Percentiles rank a stretch among this genome's conserved stretches.
These are phyloP conservation scores for Naganishia antarctica DNA, from an alignment of 768 basidiomycete species.

Conservation along the genomic window DNA sequence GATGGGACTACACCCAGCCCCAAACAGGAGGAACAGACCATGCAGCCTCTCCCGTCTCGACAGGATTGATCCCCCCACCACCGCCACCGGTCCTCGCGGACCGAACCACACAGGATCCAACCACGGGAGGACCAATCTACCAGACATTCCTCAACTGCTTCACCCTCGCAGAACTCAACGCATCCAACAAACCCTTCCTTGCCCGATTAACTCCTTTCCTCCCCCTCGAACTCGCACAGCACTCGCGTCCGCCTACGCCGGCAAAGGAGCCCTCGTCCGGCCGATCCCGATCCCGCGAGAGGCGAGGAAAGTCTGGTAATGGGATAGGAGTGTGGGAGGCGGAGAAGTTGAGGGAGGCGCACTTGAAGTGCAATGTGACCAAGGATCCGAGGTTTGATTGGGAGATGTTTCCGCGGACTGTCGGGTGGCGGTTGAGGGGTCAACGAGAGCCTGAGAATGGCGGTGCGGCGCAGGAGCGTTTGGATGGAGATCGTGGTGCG, in stretches of 20 bases:
- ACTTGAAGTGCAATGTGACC: neutral
- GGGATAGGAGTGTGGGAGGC: neutral
- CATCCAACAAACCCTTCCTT: neutral
- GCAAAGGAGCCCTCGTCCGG: neutral
- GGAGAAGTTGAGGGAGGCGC: neutral
- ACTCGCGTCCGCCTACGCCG: neutral
- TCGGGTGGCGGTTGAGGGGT: constrained; percentile 3
- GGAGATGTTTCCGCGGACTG: neutral
- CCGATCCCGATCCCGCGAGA: neutral
- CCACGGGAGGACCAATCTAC: neutral
- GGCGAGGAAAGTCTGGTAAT: no score
- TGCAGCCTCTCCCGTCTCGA: neutral
- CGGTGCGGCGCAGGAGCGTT: neutral
- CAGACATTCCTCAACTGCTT: constrained; percentile 7
- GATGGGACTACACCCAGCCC: no score
- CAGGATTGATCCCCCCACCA: neutral
- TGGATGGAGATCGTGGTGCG: neutral
- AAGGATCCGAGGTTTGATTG: constrained; percentile 16
- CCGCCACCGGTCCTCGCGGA: neutral
- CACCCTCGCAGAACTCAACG: neutral
- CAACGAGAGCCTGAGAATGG: neutral
- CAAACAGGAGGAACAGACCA: neutral
- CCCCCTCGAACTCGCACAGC: neutral
- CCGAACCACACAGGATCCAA: neutral
- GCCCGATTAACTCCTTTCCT: neutral